Evolutionary conservation across 441 rosid species (phyloP).

Genomic region (Mallotus repandus): DNA sequence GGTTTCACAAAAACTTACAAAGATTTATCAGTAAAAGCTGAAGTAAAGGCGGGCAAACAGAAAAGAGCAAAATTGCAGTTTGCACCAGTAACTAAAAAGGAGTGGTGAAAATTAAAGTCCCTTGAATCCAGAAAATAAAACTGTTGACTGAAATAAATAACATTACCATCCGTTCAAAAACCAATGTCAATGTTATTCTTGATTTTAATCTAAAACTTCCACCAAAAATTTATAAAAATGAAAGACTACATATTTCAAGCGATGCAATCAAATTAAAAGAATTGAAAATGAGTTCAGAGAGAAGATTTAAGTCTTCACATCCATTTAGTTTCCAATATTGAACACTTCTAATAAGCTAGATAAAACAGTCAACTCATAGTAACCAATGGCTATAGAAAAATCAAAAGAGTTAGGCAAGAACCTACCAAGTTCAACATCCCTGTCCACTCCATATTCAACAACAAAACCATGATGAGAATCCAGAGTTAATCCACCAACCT

Average conservation of each 20-base stretch:
- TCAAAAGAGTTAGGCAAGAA: slow-evolving; percentile 15
- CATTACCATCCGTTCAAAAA: background rate
- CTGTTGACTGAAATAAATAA: slow-evolving; percentile 5
- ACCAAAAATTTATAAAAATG: background rate
- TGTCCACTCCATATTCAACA: slow-evolving; percentile 75
- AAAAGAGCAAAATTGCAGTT: slow-evolving; percentile 6
- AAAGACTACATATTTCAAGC: background rate
- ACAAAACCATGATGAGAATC: slow-evolving; percentile 97
- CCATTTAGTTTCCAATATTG: slow-evolving; percentile 9
- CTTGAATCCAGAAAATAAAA: slow-evolving; percentile 4
- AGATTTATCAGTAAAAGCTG: background rate
- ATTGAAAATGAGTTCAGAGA: background rate
- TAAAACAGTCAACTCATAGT: background rate
- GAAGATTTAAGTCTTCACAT: background rate
- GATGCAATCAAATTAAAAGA: background rate
- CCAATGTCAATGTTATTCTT: background rate
- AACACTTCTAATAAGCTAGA: background rate
- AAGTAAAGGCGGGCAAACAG: background rate
- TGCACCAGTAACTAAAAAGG: background rate
- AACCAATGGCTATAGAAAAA: slow-evolving; percentile 9
- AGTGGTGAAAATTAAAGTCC: background rate
- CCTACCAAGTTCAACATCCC: slow-evolving; percentile 80
- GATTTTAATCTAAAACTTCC: background rate
- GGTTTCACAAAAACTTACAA: slow-evolving; percentile 19
- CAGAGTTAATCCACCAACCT: slow-evolving; percentile 77